A percentile compares a stretch with the other conserved stretches of the same genome.
Evolutionary conservation across 2,329 filamentous ascomycete genomes (phyloP).

Genomic region (Aaosphaeria arxii): DNA sequence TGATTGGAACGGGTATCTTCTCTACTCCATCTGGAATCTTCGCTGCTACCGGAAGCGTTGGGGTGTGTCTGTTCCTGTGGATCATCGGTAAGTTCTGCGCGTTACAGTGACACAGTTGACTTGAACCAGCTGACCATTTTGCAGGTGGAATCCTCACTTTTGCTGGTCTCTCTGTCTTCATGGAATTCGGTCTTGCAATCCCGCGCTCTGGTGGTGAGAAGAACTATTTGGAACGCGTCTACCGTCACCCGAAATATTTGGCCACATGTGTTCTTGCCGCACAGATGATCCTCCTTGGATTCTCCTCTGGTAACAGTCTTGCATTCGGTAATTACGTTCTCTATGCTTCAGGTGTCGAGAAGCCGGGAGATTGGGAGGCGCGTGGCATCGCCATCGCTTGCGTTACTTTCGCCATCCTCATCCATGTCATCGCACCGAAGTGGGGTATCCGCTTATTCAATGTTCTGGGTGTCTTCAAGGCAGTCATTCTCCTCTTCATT

Average conservation of each 20-base stretch:
- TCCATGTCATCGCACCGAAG: constrained; percentile 55
- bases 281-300: constrained; percentile 61
- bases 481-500: constrained; percentile 58
- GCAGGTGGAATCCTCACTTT: constrained; percentile 51
- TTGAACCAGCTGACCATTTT: too few species aligned
- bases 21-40: constrained; percentile 59
- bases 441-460: constrained; percentile 61
- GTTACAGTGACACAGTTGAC: too few species aligned
- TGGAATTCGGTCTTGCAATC: constrained; percentile 63
- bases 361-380: constrained; percentile 54
- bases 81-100: constrained; percentile 42
- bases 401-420: constrained; percentile 51
- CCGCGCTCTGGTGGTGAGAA: constrained; percentile 64
- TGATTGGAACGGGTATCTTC: constrained; percentile 42
- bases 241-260: constrained; percentile 57
- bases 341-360: constrained; percentile 49
- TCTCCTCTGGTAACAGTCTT: constrained; percentile 57
- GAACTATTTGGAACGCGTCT: constrained; percentile 65
- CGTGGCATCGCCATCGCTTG: constrained; percentile 50
- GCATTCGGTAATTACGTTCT: constrained; percentile 60
- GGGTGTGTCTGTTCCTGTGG: constrained; percentile 55
- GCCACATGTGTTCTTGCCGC: constrained; percentile 59
- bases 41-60: constrained; percentile 53
- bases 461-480: constrained; percentile 59
- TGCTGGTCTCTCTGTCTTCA: constrained; percentile 58